Base-by-base conservation (phyloP, 1,284 basidiomycete genomes). In the Rhizopogon hawkerae region DNA sequence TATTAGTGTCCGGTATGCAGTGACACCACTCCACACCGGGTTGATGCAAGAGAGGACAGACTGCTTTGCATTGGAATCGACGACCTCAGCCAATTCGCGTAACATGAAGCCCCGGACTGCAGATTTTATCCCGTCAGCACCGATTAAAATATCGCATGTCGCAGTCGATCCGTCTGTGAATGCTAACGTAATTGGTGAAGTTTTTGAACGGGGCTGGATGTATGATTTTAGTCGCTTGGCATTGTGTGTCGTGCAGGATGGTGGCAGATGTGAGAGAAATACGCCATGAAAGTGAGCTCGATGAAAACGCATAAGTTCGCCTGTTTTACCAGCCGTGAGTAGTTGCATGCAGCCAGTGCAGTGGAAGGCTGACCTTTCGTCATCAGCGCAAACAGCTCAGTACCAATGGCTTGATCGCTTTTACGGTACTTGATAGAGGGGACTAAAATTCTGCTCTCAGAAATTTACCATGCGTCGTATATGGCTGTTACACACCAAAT, bases 51-150 rank as follows among this genome's bases (percentile, higher is more conserved):
- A 58, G 23, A 61, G 45, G 10, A 57, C 56, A 35, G 16, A 51
- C 3, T 35, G 13, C 9, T 57, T 55, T 43, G 51, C 53, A 21
- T 38, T 38, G 37, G 55, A 52, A 4, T 51, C 46, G 44, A 58
- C 36, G 24, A 18, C 39, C 36, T 36, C 42, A 2, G 65, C 57
- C 18, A 63, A 56, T 31, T 69, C 65, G 1, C 56, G 54, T 42
- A 73, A 63, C 60, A 79, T 64, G n/a, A 60, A 56, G 37, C 56
- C 56, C 35, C 78, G 71, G 8, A 78, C 70, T 9, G 61, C 62
- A 0, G 77, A 80, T 56, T 75, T 78, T 50, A 80, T 56, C 0
- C 78, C 77, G 51, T 79, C 77, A 0, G 75, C 74, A 23, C 75
- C 77, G 21, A 79, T 60, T 13, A 78, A 66, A 9, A 78, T 38